Percentiles rank a stretch among this genome's conserved stretches.
Conservation (phyloP, 2,329 filamentous ascomycete genomes). For the Aspergillus unguis region DNA sequence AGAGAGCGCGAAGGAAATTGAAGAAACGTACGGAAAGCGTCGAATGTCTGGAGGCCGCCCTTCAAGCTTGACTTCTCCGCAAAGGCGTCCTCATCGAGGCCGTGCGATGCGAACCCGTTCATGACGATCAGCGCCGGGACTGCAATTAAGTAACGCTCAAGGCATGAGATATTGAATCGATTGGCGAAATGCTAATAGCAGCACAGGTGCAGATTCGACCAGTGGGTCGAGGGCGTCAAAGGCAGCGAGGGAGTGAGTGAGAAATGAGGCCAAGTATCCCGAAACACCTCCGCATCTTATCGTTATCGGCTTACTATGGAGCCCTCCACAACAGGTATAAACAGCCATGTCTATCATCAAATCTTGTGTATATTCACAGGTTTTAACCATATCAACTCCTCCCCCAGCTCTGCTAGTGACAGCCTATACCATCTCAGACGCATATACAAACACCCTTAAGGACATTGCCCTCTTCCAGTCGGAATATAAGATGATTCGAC, state of each 20-base stretch:
- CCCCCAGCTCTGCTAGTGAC: constrained; percentile 3
- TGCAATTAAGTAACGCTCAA: constrained; percentile 15
- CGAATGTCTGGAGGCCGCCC: constrained; percentile 72
- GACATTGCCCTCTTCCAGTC: background rate
- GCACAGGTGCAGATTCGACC: background rate
- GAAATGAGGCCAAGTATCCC: constrained; percentile 23
- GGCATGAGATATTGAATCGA: constrained; percentile 25
- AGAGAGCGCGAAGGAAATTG: background rate
- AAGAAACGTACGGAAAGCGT: constrained; percentile 75
- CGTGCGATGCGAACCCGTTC: constrained; percentile 73
- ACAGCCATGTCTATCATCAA: background rate
- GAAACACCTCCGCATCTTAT: constrained; percentile 6
- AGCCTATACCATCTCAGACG: background rate
- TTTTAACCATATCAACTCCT: constrained; percentile 18
- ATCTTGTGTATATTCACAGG: constrained; percentile 11
- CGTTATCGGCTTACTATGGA: background rate
- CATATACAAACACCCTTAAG: constrained; percentile 17
- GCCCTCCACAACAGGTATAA: background rate
- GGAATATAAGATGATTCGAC: background rate
- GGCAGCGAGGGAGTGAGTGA: background rate
- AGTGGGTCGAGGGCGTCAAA: constrained; percentile 2
- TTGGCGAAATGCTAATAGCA: background rate
- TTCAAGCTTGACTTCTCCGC: constrained; percentile 62
- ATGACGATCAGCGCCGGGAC: constrained; percentile 47
- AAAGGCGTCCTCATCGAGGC: constrained; percentile 75